Evolutionary conservation across 345 rosid genomes (phyloP).

Genomic region (Bruguiera parviflora): DNA sequence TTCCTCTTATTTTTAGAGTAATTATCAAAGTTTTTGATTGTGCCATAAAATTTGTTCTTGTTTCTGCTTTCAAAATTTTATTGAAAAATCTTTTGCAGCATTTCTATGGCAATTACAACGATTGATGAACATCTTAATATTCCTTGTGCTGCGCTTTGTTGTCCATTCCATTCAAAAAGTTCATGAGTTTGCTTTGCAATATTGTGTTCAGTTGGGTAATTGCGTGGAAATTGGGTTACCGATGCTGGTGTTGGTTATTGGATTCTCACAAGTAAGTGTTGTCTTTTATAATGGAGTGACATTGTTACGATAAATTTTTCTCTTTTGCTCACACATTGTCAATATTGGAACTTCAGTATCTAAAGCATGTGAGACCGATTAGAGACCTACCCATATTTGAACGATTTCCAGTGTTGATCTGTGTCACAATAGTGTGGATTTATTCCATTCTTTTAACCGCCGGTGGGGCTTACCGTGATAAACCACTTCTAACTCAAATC

Average conservation of each 20-base stretch:
- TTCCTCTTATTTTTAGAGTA: too few species aligned
- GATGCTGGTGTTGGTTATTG: slow-evolving; percentile 31
- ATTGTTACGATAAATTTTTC: background rate
- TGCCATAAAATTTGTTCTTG: background rate
- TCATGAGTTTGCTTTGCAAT: background rate
- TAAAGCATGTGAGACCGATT: slow-evolving; percentile 27
- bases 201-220: slow-evolving; percentile 24
- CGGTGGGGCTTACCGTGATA: slow-evolving; percentile 31
- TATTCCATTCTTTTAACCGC: slow-evolving; percentile 29
- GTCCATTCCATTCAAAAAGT: background rate
- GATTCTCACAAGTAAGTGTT: slow-evolving; percentile 27
- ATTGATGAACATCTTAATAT: background rate
- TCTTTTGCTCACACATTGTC: background rate
- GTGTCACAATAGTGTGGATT: slow-evolving; percentile 27
- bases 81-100: background rate
- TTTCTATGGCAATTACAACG: background rate
- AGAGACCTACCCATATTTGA: slow-evolving; percentile 30
- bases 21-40: too few species aligned
- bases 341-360: slow-evolving; percentile 23
- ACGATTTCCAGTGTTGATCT: slow-evolving; percentile 32
- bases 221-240: slow-evolving; percentile 35
- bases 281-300: background rate
- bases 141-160: too few species aligned
- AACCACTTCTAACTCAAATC: slow-evolving; percentile 19
- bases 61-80: background rate